A percentile compares a stretch with the other conserved stretches of the same genome.
Conservation (phyloP, 495 filamentous ascomycete genomes). For the Pseudomonodictys pantanalensis region DNA sequence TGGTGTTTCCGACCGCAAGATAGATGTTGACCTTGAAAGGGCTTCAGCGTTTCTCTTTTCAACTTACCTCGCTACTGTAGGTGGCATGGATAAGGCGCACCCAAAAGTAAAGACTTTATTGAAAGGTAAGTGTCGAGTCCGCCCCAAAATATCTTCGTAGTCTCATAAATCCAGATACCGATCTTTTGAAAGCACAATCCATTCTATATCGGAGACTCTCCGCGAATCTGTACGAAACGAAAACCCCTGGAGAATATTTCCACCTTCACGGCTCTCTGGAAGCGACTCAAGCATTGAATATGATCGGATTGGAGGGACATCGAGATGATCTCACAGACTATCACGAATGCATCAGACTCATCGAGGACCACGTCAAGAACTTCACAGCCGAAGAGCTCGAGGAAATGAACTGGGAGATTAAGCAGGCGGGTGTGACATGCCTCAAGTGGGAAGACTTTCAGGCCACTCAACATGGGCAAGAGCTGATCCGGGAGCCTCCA, state of each 20-base stretch:
- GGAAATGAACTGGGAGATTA: conserved; percentile 56
- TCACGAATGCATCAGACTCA: conserved; percentile 61
- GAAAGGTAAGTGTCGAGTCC: conserved; percentile 57
- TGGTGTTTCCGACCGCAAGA: conserved; percentile 46
- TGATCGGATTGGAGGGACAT: conserved; percentile 66
- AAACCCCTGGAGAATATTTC: conserved; percentile 61
- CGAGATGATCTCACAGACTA: conserved; percentile 64
- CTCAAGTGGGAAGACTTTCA: conserved; percentile 65
- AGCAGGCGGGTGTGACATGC: conserved; percentile 65
- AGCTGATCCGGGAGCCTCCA: conserved; percentile 49
- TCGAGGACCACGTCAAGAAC: conserved; percentile 61
- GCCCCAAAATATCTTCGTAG: neutral
- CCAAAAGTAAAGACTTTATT: conserved; percentile 58
- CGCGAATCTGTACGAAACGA: conserved; percentile 72
- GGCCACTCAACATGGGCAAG: conserved; percentile 56
- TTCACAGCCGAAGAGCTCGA: conserved; percentile 65
- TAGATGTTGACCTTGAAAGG: conserved; percentile 61
- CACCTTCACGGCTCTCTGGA: conserved; percentile 79
- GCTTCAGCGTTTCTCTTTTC: conserved; percentile 67
- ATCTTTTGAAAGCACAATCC: conserved; percentile 66
- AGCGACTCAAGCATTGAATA: conserved; percentile 63
- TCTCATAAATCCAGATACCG: conserved; percentile 57
- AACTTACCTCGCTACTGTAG: conserved; percentile 68
- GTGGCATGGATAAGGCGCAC: conserved; percentile 64
- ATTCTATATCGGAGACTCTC: conserved; percentile 70